phyloP scores from a whole-genome alignment of 2,329 filamentous ascomycete genomes.

The Cordyceps cateniannulata region DNA sequence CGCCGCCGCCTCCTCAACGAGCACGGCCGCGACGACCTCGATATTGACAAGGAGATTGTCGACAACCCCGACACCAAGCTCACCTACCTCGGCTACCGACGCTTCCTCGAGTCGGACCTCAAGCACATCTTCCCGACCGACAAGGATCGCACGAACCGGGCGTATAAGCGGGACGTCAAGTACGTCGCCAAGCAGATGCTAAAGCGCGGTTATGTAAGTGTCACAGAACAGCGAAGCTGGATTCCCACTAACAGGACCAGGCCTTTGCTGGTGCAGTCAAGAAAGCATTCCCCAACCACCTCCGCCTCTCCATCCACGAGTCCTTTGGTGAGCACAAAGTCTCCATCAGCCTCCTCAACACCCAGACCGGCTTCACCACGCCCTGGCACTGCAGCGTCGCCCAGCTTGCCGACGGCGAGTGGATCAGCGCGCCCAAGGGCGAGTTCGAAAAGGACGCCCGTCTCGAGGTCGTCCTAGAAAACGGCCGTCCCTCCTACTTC shows the following conservation, averaged over 20 bases:
- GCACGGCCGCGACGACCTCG: slow-evolving; percentile 19
- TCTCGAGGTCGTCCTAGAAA: slow-evolving; percentile 19
- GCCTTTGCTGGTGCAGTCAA: slow-evolving; percentile 25
- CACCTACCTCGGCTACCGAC: slow-evolving; percentile 25
- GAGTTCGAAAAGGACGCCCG: slow-evolving; percentile 19
- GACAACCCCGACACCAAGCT: slow-evolving; percentile 22
- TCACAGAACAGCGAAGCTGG: not conserved
- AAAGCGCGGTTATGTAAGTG: slow-evolving; percentile 23
- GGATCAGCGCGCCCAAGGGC: slow-evolving; percentile 22
- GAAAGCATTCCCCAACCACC: slow-evolving; percentile 19
- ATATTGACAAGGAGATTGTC: slow-evolving; percentile 24
- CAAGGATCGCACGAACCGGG: slow-evolving; percentile 15
- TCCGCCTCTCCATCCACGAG: slow-evolving; percentile 26
- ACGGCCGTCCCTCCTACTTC: slow-evolving; percentile 20
- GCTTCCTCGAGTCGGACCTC: slow-evolving; percentile 25
- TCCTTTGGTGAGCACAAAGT: slow-evolving; percentile 23
- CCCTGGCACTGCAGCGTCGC: slow-evolving; percentile 27
- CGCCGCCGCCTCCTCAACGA: slow-evolving; percentile 23
- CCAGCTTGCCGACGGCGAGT: slow-evolving; percentile 18
- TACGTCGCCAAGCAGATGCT: slow-evolving; percentile 27
- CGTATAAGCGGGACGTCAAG: slow-evolving; percentile 21
- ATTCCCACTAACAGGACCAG: slow-evolving; percentile 13
- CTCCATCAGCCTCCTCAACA: slow-evolving; percentile 24
- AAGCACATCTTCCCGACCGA: slow-evolving; percentile 23
- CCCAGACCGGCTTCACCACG: slow-evolving; percentile 25